phyloP scores from a whole-genome alignment of 176 grass and related monocot species.

The Phoenix dactylifera region DNA sequence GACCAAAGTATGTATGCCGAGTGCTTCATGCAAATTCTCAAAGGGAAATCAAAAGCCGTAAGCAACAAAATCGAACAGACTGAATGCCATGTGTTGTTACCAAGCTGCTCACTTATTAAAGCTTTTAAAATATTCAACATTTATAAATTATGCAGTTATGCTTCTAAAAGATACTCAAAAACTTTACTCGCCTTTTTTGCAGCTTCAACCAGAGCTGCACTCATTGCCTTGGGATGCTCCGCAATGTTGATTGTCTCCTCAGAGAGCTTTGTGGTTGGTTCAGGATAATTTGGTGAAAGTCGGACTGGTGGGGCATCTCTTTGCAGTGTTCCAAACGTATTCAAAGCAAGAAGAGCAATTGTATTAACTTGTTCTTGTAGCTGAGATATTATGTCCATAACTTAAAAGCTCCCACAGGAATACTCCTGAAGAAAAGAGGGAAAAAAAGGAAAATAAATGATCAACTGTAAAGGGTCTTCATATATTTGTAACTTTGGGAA shows the following conservation, averaged over 20 bases:
- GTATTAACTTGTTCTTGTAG: constrained; percentile 88
- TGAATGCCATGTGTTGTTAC: too few relatives aligned
- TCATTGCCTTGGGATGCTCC: constrained; percentile 84
- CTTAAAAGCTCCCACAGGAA: neutral
- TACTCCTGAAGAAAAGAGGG: neutral
- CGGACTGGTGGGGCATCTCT: constrained; percentile 78
- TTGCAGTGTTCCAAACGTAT: constrained; percentile 91
- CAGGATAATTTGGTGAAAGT: constrained; percentile 74
- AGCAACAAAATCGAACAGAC: too few relatives aligned
- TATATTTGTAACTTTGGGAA: too few relatives aligned
- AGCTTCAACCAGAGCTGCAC: constrained; percentile 65
- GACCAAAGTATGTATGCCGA: too few relatives aligned
- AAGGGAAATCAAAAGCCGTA: too few relatives aligned
- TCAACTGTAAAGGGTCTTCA: too few relatives aligned
- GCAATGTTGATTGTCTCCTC: constrained; percentile 40
- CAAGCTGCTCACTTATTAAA: neutral
- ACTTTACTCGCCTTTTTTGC: constrained; percentile 60
- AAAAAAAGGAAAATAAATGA: too few relatives aligned
- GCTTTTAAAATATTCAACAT: neutral
- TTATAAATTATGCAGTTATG: neutral
- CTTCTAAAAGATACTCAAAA: neutral
- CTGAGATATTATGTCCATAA: constrained; percentile 95
- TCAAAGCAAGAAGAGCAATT: constrained; percentile 66
- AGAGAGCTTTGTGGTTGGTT: constrained; percentile 49
- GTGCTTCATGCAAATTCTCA: too few relatives aligned